phyloP scores from a whole-genome alignment of 495 filamentous ascomycete genomes.

The Polyplosphaeria fusca region DNA sequence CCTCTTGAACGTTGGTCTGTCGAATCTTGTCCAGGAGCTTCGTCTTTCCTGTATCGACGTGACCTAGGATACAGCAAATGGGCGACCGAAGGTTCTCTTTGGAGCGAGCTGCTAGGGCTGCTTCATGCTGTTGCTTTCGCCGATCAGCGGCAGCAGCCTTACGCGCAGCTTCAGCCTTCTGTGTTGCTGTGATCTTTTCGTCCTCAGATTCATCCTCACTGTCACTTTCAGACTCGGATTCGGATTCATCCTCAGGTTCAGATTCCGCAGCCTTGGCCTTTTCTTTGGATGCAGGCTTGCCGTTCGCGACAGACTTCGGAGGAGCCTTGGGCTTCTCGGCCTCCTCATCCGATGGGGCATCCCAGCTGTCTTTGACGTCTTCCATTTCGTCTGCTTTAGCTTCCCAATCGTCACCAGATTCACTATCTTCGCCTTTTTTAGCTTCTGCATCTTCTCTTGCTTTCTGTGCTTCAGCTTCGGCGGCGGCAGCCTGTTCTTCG shows the following conservation, averaged over 20 bases:
- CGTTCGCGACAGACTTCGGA: conserved; percentile 13
- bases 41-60: conserved; percentile 99
- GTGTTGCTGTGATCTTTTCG: conserved; percentile 64
- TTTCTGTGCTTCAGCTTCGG: conserved; percentile 49
- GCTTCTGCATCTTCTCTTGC: conserved; percentile 58
- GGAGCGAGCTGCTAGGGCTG: conserved; percentile 84
- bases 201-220: conserved; percentile 57
- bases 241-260: conserved; percentile 36
- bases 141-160: conserved; percentile 91
- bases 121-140: conserved; percentile 82
- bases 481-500: conserved; percentile 43
- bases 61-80: conserved; percentile 99
- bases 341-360: conserved; percentile 80
- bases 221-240: conserved; percentile 54
- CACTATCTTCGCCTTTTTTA: conserved; percentile 54
- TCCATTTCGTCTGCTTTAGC: conserved; percentile 72
- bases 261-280: conserved; percentile 38
- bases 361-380: conserved; percentile 91
- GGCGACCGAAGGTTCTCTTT: conserved; percentile 94
- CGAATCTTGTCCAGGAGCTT: conserved; percentile 98
- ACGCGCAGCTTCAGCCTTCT: conserved; percentile 64
- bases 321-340: conserved; percentile 45
- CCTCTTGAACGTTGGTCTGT: conserved; percentile 98
- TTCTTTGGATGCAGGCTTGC: conserved; percentile 4
- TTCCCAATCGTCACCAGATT: conserved; percentile 83